A percentile compares a stretch with the other conserved stretches of the same genome.
These are phyloP conservation scores for Candida yuanshanica DNA, from an alignment of 805 yeast genomes.

Conservation along the genomic window DNA sequence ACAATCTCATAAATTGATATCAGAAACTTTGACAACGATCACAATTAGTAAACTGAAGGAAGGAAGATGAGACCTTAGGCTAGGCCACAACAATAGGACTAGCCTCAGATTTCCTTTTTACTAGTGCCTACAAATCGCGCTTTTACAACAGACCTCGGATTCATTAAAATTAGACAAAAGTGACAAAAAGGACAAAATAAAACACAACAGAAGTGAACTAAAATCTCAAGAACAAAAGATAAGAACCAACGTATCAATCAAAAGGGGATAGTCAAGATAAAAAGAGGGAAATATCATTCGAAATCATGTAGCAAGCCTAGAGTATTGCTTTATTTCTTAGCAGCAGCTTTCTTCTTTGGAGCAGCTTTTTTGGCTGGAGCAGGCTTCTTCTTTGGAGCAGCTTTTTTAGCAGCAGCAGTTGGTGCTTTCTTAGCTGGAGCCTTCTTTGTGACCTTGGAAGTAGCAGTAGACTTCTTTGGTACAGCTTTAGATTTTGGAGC, in stretches of 20 bases:
- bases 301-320: neutral
- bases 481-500: slow-evolving; percentile 23
- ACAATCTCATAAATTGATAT: too few species aligned
- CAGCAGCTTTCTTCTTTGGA: slow-evolving; percentile 7
- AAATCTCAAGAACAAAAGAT: neutral
- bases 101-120: neutral
- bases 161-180: neutral
- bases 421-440: slow-evolving; percentile 21
- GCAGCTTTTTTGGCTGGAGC: slow-evolving; percentile 14
- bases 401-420: slow-evolving; percentile 5
- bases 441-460: slow-evolving; percentile 8
- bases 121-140: too few species aligned
- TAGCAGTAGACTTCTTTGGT: slow-evolving; percentile 18
- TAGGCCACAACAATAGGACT: neutral
- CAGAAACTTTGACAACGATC: too few species aligned
- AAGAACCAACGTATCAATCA: neutral
- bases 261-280: neutral
- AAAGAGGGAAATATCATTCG: neutral
- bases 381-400: slow-evolving; percentile 15
- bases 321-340: slow-evolving; percentile 6
- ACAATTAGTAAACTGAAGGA: too few species aligned
- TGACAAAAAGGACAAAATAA: neutral
- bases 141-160: neutral
- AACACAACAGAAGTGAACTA: neutral
- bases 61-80: too few species aligned